phyloP scores from a whole-genome alignment of 1,284 basidiomycete species.

The Trichosporon asahii region DNA sequence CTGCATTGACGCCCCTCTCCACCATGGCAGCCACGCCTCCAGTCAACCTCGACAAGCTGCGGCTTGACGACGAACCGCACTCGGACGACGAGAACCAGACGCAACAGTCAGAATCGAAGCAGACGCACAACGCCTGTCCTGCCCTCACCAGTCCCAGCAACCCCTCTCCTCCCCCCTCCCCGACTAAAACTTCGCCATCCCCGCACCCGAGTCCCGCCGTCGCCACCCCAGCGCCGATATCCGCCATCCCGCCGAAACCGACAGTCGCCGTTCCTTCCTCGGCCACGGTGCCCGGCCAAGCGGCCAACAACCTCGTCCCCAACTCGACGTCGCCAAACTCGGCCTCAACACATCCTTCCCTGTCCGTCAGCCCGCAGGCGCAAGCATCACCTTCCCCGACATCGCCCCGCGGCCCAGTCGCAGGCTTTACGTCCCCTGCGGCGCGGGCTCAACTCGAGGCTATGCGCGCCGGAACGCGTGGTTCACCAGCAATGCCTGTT shows the following conservation, averaged over 20 bases:
- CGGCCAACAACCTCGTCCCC: not conserved
- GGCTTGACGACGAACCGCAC: not conserved
- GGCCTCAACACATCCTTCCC: not conserved
- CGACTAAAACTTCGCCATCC: not conserved
- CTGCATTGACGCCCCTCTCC: not conserved
- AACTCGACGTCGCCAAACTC: not conserved
- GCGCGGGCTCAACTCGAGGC: not conserved
- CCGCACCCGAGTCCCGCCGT: not conserved
- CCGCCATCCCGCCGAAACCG: not conserved
- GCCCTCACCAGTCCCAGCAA: not conserved
- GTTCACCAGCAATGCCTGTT: not conserved
- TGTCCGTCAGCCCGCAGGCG: not conserved
- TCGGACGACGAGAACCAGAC: not conserved
- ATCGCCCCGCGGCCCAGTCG: not conserved
- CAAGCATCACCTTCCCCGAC: not conserved
- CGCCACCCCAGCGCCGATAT: not conserved
- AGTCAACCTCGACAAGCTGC: not conserved
- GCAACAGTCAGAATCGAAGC: not conserved
- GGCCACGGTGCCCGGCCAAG: not conserved
- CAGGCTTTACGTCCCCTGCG: not conserved
- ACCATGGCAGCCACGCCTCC: slow-evolving; percentile 3
- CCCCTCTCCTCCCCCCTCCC: not conserved
- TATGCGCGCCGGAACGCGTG: not conserved
- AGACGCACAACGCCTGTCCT: not conserved
- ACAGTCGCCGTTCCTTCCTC: not conserved